Evolutionary conservation across 345 rosid species (phyloP).

Genomic region (Aethionema arabicum): DNA sequence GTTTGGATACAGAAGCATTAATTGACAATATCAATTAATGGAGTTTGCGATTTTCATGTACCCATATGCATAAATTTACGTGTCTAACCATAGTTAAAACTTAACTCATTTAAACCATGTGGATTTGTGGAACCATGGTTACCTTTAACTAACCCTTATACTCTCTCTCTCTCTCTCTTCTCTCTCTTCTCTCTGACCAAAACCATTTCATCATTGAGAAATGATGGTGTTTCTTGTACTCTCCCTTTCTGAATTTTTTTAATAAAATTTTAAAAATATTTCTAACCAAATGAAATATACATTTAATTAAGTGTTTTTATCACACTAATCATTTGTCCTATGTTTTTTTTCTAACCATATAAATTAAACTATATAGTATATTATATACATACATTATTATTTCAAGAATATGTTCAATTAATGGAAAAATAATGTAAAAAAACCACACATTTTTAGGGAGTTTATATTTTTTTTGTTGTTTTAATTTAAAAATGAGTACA

Average conservation of each 20-base stretch:
- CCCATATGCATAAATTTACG: constrained; percentile 41
- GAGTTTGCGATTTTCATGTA: constrained; percentile 40
- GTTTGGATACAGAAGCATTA: constrained; percentile 38
- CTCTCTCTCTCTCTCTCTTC: constrained; percentile 19
- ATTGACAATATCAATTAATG: constrained; percentile 35
- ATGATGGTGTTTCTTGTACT: constrained; percentile 42
- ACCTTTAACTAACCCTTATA: constrained; percentile 8
- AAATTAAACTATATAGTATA: neutral
- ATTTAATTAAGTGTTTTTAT: neutral
- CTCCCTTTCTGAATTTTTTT: constrained; percentile 14
- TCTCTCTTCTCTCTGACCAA: constrained; percentile 31
- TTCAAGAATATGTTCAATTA: neutral
- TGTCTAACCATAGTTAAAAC: constrained; percentile 41
- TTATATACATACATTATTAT: neutral
- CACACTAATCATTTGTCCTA: constrained; percentile 27
- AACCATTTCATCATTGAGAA: constrained; percentile 41
- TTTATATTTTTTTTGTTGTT: neutral
- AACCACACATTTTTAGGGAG: constrained; percentile 19
- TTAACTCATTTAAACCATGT: constrained; percentile 19
- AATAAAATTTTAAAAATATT: neutral
- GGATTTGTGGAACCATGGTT: constrained; percentile 35
- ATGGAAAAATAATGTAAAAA: neutral
- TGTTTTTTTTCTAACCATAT: constrained; percentile 1
- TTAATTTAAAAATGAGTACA: constrained; percentile 2
- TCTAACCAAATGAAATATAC: neutral